Conservation (phyloP, 2,329 filamentous ascomycete genomes). For the Lachnellula willkommii region DNA sequence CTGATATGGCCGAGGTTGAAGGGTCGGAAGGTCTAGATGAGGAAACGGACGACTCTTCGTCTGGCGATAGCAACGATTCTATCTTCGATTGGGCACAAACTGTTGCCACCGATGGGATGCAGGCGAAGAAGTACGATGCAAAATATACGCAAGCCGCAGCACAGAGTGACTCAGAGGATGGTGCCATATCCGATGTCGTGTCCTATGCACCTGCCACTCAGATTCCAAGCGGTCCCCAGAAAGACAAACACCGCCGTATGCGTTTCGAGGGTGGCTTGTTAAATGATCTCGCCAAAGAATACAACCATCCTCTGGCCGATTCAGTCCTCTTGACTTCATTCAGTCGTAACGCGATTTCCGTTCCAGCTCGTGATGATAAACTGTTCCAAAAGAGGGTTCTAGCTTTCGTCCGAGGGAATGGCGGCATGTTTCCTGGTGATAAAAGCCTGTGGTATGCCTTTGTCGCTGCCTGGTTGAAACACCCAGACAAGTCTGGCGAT, state of each 20-base stretch:
- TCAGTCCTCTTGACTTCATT: not conserved
- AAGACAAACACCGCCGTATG: not conserved
- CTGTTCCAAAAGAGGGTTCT: constrained; percentile 17
- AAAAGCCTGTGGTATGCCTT: constrained; percentile 28
- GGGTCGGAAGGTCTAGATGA: not conserved
- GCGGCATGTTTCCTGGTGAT: constrained; percentile 26
- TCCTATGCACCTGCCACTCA: no score
- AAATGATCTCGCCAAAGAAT: not conserved
- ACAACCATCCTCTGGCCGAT: not conserved
- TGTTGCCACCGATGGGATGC: constrained; percentile 1
- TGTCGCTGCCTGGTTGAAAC: constrained; percentile 25
- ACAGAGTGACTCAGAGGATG: not conserved
- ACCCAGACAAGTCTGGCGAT: constrained; percentile 10
- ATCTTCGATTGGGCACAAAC: constrained; percentile 20
- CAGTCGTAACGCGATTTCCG: not conserved
- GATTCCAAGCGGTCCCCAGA: no score
- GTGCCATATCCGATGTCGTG: no score
- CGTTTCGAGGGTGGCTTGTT: not conserved
- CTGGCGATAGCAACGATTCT: constrained; percentile 18
- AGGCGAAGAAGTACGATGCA: not conserved
- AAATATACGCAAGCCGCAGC: not conserved
- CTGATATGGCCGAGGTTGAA: not conserved
- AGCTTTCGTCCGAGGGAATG: constrained; percentile 19
- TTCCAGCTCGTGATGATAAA: constrained; percentile 1
- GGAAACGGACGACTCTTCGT: constrained; percentile 1